Conservation (phyloP, 176 grass and related monocot species). For the Oryza australiensis region DNA sequence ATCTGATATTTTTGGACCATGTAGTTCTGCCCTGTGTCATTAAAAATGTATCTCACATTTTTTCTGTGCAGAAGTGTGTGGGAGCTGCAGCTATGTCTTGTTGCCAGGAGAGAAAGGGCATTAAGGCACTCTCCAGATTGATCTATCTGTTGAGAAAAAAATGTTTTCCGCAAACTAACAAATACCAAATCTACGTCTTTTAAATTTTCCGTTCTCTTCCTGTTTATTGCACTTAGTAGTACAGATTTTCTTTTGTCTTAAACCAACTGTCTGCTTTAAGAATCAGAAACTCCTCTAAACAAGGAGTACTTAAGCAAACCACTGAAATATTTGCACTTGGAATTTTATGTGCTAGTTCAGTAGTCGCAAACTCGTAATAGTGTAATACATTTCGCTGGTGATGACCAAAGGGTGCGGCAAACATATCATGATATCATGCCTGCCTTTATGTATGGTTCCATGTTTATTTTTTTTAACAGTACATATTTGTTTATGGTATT, state of each 20-base stretch:
- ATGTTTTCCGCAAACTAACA: background rate
- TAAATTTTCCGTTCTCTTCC: background rate
- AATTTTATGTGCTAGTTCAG: constrained; percentile 3
- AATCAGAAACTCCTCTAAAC: background rate
- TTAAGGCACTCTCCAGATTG: background rate
- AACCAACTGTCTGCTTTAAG: background rate
- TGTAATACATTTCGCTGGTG: background rate
- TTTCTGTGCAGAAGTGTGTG: background rate
- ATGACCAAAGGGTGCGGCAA: background rate
- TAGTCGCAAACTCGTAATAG: background rate
- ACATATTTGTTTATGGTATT: background rate
- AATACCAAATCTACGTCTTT: background rate
- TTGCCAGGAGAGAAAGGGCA: background rate
- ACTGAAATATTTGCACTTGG: background rate
- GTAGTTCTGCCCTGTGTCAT: background rate
- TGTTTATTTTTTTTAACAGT: background rate
- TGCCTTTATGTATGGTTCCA: background rate
- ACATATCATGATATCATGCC: background rate
- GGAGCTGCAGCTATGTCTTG: background rate
- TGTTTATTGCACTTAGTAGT: background rate
- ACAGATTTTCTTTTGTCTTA: background rate
- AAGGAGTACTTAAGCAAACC: background rate
- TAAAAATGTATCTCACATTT: background rate
- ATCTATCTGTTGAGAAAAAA: background rate
- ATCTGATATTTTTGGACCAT: background rate